Evolutionary conservation across 306 rosid genomes (phyloP), one percentile per base, ranked within the genome.

Genomic region (Styphnolobium japonicum): DNA sequence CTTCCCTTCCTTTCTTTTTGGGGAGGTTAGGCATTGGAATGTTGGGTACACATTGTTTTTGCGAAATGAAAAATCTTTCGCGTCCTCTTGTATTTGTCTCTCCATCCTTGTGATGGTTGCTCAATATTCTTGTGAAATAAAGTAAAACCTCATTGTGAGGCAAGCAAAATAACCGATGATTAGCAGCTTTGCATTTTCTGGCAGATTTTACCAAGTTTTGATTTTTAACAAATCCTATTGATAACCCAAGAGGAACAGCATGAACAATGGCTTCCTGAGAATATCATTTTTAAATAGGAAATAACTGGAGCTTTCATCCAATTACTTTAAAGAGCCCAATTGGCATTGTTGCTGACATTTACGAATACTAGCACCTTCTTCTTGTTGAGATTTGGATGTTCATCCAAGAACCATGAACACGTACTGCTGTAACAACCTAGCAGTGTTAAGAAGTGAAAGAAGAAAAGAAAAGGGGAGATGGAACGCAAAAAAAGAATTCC

Each of bases 11-110:
- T 19, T 61, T 48, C 36, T 39, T 62, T 75, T 11, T 14, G 61
- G 78, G 71, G 67, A 73, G 83, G 63, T 34, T 78, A 60, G 56
- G 42, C 84, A 58, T 52, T 42, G 76, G 42, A 82, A 25, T 67
- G 55, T 36, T 57, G 77, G 77, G 78, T 66, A 46, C 58, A 72
- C 62, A 58, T 40, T 87, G n/a, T 83, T 84, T 79, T 74, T 39
- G 80, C 34, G 37, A 22, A 83, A 70, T 71, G 78, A 60, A 79
- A 83, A 77, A 40, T 39, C 36, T 39, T 71, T 58, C n/a, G 71
- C 56, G 52, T 37, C 48, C 62, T 58, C 22, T 49, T 75, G 51
- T 80, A 39, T 75, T 75, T 56, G 49, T 56, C 53, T 45, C 19
- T 46, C 11, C 33, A 19, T 72, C 33, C 53, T 66, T 46, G 72